A percentile compares a stretch with the other conserved stretches of the same genome.
These are phyloP conservation scores for Penicillium lividum DNA, from an alignment of 495 filamentous ascomycete species.

Conservation along the genomic window DNA sequence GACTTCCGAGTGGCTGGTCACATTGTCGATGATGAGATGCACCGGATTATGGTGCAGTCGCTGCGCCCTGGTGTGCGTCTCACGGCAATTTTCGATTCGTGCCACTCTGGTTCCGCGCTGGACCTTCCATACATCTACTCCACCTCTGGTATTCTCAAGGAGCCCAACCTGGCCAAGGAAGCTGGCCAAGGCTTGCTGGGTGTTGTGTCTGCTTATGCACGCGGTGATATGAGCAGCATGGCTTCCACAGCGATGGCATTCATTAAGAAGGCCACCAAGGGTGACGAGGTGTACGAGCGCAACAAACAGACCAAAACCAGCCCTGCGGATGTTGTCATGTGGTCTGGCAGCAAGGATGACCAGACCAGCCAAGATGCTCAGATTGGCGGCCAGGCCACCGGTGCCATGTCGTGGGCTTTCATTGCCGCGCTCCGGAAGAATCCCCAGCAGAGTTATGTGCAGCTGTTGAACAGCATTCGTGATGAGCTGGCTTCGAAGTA, in stretches of 20 bases:
- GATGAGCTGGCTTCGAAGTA: slow-evolving; percentile 89
- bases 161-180: slow-evolving; percentile 97
- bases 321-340: slow-evolving; percentile 95
- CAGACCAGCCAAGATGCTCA: slow-evolving; percentile 76
- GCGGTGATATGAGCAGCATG: slow-evolving; percentile 84
- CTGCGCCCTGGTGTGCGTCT: slow-evolving; percentile 82
- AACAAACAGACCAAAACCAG: slow-evolving; percentile 88
- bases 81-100: slow-evolving; percentile 99
- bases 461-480: slow-evolving; percentile 91
- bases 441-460: slow-evolving; percentile 96
- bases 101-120: slow-evolving; percentile 93
- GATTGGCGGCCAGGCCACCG: slow-evolving; percentile 82
- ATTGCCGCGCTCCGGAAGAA: slow-evolving; percentile 94
- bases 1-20: slow-evolving; percentile 89
- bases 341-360: slow-evolving; percentile 92
- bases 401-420: slow-evolving; percentile 98
- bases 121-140: slow-evolving; percentile 98
- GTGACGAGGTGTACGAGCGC: slow-evolving; percentile 78
- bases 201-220: slow-evolving; percentile 85
- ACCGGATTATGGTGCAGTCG: slow-evolving; percentile 89
- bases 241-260: slow-evolving; percentile 79
- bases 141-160: slow-evolving; percentile 92
- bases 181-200: slow-evolving; percentile 90
- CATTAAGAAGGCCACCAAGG: slow-evolving; percentile 88
- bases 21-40: slow-evolving; percentile 98